Evolutionary conservation across 2,329 filamentous ascomycete genomes (phyloP), one percentile per base, ranked within the genome.

Genomic region (Trichoderma sp.): DNA sequence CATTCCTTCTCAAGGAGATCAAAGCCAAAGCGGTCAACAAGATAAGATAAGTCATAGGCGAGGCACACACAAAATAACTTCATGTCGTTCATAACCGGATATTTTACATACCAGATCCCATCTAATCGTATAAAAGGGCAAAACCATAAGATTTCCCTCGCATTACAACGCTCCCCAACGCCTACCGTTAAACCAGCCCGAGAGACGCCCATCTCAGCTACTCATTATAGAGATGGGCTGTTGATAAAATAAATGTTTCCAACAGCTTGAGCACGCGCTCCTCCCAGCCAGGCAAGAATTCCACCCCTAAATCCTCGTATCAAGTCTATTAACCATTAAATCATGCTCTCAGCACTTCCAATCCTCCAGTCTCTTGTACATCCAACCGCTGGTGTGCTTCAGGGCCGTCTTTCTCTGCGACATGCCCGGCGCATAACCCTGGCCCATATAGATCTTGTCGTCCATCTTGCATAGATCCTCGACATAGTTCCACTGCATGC

Each of bases 381-480:
- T 60, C 79, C 79, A 80, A 1, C 79, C 79, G 53, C 79, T 80
- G 5, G 79, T 80, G 45, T 80, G 79, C 76, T 71, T 78, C 45
- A 80, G 62, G 0, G 77, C 75, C 4, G 79, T 80, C 66, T 79
- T 80, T 8, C 79, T 75, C 71, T 80, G 77, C 11, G 75, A 72
- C 79, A 80, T 80, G n/a, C 71, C 56, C 1, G 79, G 76, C 16
- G 79, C 77, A 66, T 72, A 80, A 1, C 79, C 79, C 73, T 79
- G 78, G 5, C 79, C 79, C 76, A 79, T 76, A 14, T 75, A 75
- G 18, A 80, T 71, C 75, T 78, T 79, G 71, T 80, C 78, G 65
- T 80, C 79, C 76, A 80, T 77, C 76, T 78, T 79, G 68, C 79
- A 80, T 24, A 80, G 71, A 35, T 80, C 79, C 65, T 80, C 79